Evolutionary conservation across 2,329 filamentous ascomycete species (phyloP).

Genomic region (Exophiala lecanii-corni): DNA sequence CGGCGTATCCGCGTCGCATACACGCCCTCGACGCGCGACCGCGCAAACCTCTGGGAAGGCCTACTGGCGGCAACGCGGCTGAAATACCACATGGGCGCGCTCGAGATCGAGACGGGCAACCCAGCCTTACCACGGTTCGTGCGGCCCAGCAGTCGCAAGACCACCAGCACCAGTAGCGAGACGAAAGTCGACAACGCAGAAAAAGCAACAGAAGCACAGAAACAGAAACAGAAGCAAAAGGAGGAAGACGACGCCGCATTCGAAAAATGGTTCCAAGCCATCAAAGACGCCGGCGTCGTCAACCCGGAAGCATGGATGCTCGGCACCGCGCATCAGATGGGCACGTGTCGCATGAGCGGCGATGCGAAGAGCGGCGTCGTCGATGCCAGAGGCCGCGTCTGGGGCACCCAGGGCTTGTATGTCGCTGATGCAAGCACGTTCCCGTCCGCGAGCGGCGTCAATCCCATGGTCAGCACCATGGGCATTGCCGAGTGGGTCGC

Average conservation of each 20-base stretch:
- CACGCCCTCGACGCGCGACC: constrained; percentile 65
- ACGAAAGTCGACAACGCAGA: background rate
- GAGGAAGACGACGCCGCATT: constrained; percentile 48
- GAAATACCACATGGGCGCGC: constrained; percentile 70
- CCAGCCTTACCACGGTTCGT: constrained; percentile 62
- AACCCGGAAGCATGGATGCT: constrained; percentile 41
- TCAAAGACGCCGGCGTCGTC: constrained; percentile 45
- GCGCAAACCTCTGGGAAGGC: constrained; percentile 66
- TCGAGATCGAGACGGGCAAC: constrained; percentile 68
- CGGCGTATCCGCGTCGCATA: constrained; percentile 67
- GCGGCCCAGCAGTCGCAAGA: constrained; percentile 31
- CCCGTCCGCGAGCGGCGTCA: constrained; percentile 48
- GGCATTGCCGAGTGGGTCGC: constrained; percentile 46
- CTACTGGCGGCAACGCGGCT: constrained; percentile 69
- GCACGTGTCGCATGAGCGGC: constrained; percentile 46
- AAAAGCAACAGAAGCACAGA: background rate
- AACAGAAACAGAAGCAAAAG: background rate
- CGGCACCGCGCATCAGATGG: constrained; percentile 48
- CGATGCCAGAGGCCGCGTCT: constrained; percentile 42
- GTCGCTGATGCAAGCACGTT: constrained; percentile 49
- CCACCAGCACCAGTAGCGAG: background rate
- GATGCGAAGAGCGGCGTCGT: constrained; percentile 41
- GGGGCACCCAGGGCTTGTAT: constrained; percentile 43
- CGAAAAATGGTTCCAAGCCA: constrained; percentile 49
- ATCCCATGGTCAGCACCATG: constrained; percentile 51